Base-by-base conservation (phyloP, 768 basidiomycete species). In the Pleurotus ostreatus region DNA sequence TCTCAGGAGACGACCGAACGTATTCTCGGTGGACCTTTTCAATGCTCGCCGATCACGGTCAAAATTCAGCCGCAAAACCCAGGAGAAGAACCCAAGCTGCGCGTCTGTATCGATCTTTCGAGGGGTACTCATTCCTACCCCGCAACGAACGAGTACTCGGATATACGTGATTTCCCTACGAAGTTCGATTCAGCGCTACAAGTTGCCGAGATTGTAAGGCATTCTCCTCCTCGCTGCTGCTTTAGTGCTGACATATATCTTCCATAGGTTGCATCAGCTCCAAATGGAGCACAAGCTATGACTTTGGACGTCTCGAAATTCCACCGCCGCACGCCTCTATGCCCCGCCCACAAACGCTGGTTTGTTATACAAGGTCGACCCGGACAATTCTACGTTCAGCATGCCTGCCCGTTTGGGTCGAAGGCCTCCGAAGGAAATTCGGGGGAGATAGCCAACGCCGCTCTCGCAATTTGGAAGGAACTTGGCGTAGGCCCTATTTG, bases 241-340 rank as follows among this genome's bases (percentile, higher is more conserved):
- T 26, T 9, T 34, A 11, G 7, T 34, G 30, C 30, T 34, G 3
- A 34, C 9, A 2, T 9, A 8, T 3, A 3, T 34, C 30, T 11
- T 34, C 3, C 8, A 8, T 15, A 68, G 66, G 57, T 68, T 49
- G 55, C 64, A 8, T 7, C 5, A 0, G 65, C 68, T 0, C 74
- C 74, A 2, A 52, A 55, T 0, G 71, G 72, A 1, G 58, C 70
- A 0, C 61, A 68, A 40, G 73, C 65, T 0, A 62, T 60, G 7
- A 59, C 64, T 4, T 26, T 63, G 0, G 66, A 70, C 48, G 60
- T 72, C 15, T 61, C 62, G 25, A 47, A 62, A 4, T 64, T 68
- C n/a, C 65, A 69, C 53, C 62, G 68, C 23, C 64, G 60, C 4
- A 58, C 62, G 6, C 72, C 71, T 2, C 53, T 68, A 4, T 44